phyloP scores from a whole-genome alignment of 495 filamentous ascomycete genomes.

The Penicillium manginii region DNA sequence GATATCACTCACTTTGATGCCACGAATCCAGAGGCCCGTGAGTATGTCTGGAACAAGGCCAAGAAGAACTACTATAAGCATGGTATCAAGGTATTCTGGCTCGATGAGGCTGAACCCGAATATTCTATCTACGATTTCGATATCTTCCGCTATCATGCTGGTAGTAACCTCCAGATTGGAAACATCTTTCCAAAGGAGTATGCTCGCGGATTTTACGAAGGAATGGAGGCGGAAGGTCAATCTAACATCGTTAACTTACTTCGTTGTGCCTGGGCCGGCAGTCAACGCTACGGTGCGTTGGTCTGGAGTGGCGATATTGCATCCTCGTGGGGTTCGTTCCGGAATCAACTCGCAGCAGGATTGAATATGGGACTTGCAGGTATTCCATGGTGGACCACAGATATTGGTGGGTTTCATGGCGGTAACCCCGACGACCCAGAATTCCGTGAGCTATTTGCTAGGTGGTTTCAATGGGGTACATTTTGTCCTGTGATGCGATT shows the following conservation, averaged over 20 bases:
- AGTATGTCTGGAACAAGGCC: slow-evolving; percentile 57
- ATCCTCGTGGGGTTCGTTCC: slow-evolving; percentile 56
- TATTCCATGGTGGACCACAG: slow-evolving; percentile 63
- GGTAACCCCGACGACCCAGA: slow-evolving; percentile 54
- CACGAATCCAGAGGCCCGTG: slow-evolving; percentile 55
- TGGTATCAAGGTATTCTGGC: slow-evolving; percentile 63
- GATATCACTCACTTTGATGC: slow-evolving; percentile 59
- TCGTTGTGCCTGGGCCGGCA: slow-evolving; percentile 62
- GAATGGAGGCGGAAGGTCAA: slow-evolving; percentile 51
- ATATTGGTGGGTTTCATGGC: slow-evolving; percentile 65
- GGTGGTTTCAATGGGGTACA: slow-evolving; percentile 66
- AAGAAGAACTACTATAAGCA: slow-evolving; percentile 59
- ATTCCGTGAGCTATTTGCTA: slow-evolving; percentile 60
- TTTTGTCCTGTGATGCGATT: slow-evolving; percentile 64
- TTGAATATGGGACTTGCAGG: slow-evolving; percentile 62
- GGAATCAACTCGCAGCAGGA: slow-evolving; percentile 59
- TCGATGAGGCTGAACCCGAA: slow-evolving; percentile 65
- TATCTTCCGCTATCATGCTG: slow-evolving; percentile 59
- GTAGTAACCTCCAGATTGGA: slow-evolving; percentile 54
- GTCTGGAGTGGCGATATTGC: slow-evolving; percentile 65
- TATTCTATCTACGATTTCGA: slow-evolving; percentile 63
- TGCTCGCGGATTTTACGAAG: slow-evolving; percentile 59
- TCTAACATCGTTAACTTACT: slow-evolving; percentile 58
- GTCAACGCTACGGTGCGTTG: slow-evolving; percentile 61
- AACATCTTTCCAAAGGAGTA: slow-evolving; percentile 61